Base-by-base conservation (phyloP, 1,284 basidiomycete genomes). In the Schizophyllum amplum region DNA sequence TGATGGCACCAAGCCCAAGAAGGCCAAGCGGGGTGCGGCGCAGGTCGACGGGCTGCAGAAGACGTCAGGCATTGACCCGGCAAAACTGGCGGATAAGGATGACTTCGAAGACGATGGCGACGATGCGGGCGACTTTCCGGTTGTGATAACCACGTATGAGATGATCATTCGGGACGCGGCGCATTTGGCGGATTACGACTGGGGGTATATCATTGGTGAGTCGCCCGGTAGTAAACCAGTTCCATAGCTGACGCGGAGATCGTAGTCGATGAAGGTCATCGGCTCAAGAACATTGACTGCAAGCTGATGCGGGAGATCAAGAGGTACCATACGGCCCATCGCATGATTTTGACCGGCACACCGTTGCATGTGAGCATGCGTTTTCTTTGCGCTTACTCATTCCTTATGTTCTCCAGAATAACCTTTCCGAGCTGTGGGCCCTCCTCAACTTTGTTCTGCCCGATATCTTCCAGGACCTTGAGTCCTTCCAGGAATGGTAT, bases 201-300 rank as follows among this genome's bases (percentile, higher is more conserved):
- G 92, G 92, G 93, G 89, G 59, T 93, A 88, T 63, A 86, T 93
- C 58, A 83, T 91, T 51, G 7, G 46, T 57, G n/a, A 9, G 48
- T 42, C 13, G 1, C 17, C 6, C 20, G 17, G 22, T 50, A 5
- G 7, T 24, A 22, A 11, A 42, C 11, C 17, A 7, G 20, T 7
- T 17, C 6, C 7, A 24, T 22, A 5, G 26, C 48, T 56, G 49
- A 56, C 33, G 56, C 15, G 54, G 96, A 93, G 66, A 92, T 98
- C 63, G 90, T 98, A 55, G 94, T 98, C 0, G 95, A 98, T 68
- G 95, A 98, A 71, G 94, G 94, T 0, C 95, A 98, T 69, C 79
- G 95, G 23, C 71, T 98, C 64, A 98, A 98, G 75, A 98, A 98
- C 65, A 76, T 95, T 60, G 84, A 98, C 66, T 94, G 91, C 71